Conservation (phyloP, 768 basidiomycete genomes). For the Astraeus odoratus region DNA sequence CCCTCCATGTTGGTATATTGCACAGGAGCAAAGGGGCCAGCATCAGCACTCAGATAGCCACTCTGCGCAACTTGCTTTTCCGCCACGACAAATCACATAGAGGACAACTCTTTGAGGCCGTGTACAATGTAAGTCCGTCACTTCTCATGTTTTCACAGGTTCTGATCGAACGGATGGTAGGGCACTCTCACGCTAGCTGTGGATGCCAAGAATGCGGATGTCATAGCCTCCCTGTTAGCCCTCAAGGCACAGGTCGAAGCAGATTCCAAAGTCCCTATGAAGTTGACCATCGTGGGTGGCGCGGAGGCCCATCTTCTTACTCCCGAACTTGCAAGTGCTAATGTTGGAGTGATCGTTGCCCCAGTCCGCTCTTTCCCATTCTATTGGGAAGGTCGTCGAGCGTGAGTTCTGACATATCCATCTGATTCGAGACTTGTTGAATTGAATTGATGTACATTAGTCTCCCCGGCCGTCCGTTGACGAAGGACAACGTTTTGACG, state of each 20-base stretch:
- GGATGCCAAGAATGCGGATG: constrained; percentile 62
- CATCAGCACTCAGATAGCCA: constrained; percentile 57
- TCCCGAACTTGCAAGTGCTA: constrained; percentile 41
- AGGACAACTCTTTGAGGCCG: constrained; percentile 28
- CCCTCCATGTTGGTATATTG: constrained; percentile 52
- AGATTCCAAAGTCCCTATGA: constrained; percentile 19
- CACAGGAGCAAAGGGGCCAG: constrained; percentile 30
- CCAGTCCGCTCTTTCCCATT: constrained; percentile 58
- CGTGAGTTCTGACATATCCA: constrained; percentile 34
- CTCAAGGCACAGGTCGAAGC: constrained; percentile 52
- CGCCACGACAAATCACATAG: constrained; percentile 19
- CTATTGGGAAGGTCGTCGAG: constrained; percentile 58
- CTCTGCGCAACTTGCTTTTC: constrained; percentile 43
- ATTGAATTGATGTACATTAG: constrained; percentile 23
- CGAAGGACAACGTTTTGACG: constrained; percentile 65
- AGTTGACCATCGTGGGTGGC: constrained; percentile 53
- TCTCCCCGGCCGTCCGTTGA: constrained; percentile 61
- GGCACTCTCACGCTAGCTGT: constrained; percentile 61
- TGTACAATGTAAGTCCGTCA: constrained; percentile 26
- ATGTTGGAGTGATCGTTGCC: constrained; percentile 64
- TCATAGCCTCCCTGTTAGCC: constrained; percentile 60
- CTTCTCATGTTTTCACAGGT: constrained; percentile 1
- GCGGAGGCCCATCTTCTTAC: constrained; percentile 46
- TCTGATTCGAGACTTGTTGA: neutral
- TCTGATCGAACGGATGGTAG: constrained; percentile 21